Conservation (phyloP, 2,329 filamentous ascomycete genomes). For the Lasiodiplodia sp. region DNA sequence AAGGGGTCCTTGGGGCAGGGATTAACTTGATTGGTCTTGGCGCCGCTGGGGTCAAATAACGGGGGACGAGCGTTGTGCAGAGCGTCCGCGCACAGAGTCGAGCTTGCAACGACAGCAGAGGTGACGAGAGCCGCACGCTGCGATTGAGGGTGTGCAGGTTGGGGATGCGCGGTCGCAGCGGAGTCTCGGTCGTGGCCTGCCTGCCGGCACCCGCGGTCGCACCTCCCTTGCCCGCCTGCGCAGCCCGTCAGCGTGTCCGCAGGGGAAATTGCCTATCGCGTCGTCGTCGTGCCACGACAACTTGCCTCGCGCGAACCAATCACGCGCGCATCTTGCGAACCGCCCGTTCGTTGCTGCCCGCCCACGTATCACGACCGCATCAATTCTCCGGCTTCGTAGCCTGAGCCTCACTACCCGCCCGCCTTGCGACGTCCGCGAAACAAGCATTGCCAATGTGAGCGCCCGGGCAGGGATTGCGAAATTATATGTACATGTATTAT, state of each 20-base stretch:
- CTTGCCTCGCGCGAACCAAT: constrained; percentile 20
- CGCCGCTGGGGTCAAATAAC: constrained; percentile 26
- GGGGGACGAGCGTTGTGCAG: constrained; percentile 29
- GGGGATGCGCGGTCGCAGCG: constrained; percentile 9
- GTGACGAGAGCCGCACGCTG: constrained; percentile 19
- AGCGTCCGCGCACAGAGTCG: constrained; percentile 17
- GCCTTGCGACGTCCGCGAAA: constrained; percentile 13
- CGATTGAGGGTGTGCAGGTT: background rate
- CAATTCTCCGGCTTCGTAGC: constrained; percentile 14
- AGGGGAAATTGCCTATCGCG: constrained; percentile 28
- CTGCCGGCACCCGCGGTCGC: constrained; percentile 25
- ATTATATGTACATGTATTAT: constrained; percentile 20
- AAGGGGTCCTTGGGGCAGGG: constrained; percentile 31
- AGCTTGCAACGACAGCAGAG: constrained; percentile 9
- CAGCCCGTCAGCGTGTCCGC: constrained; percentile 10
- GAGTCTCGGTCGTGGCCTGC: constrained; percentile 12
- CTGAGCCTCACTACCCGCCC: background rate
- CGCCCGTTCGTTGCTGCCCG: constrained; percentile 11
- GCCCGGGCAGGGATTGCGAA: background rate
- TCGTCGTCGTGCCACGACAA: constrained; percentile 27
- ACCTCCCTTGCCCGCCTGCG: constrained; percentile 22
- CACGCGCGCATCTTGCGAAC: constrained; percentile 17
- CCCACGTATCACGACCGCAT: constrained; percentile 15
- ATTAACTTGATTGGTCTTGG: constrained; percentile 32
- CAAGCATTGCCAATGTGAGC: constrained; percentile 16